These are phyloP conservation scores for Nicotiana benthamiana DNA, from an alignment of 257 asterid species.

Conservation along the genomic window DNA sequence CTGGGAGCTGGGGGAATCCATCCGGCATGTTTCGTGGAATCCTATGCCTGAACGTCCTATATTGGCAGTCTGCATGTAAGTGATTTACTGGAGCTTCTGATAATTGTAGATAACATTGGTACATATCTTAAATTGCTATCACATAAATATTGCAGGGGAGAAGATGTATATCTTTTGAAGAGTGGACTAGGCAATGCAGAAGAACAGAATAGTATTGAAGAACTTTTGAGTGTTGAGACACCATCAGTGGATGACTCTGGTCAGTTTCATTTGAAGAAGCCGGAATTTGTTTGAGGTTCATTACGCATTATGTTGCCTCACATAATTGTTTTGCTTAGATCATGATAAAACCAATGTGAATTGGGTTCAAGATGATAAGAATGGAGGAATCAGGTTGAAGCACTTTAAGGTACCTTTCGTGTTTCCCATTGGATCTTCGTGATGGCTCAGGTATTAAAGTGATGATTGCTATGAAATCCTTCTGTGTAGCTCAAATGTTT, in stretches of 20 bases:
- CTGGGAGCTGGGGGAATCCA: conserved; percentile 78
- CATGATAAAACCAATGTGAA: conserved; percentile 34
- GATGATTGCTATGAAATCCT: background rate
- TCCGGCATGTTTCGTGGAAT: conserved; percentile 79
- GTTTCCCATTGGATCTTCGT: background rate
- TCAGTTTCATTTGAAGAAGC: conserved; percentile 22
- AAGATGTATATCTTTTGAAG: conserved; percentile 60
- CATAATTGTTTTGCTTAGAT: conserved; percentile 35
- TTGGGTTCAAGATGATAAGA: conserved; percentile 64
- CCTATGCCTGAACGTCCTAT: conserved; percentile 73
- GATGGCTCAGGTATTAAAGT: background rate
- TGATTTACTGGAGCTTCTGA: background rate
- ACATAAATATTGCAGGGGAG: conserved; percentile 46
- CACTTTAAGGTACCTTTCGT: conserved; percentile 69
- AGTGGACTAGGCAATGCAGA: conserved; percentile 63
- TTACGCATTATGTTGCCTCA: background rate
- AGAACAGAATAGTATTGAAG: conserved; percentile 49
- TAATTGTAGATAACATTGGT: conserved; percentile 7
- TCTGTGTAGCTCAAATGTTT: conserved; percentile 10
- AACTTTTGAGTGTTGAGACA: conserved; percentile 53
- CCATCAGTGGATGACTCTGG: conserved; percentile 51
- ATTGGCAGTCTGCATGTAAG: conserved; percentile 82
- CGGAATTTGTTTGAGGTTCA: background rate
- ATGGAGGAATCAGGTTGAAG: conserved; percentile 75
- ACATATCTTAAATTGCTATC: conserved; percentile 9